These are phyloP conservation scores for Pyronema omphalodes DNA, from an alignment of 495 filamentous ascomycete species.

Conservation along the genomic window DNA sequence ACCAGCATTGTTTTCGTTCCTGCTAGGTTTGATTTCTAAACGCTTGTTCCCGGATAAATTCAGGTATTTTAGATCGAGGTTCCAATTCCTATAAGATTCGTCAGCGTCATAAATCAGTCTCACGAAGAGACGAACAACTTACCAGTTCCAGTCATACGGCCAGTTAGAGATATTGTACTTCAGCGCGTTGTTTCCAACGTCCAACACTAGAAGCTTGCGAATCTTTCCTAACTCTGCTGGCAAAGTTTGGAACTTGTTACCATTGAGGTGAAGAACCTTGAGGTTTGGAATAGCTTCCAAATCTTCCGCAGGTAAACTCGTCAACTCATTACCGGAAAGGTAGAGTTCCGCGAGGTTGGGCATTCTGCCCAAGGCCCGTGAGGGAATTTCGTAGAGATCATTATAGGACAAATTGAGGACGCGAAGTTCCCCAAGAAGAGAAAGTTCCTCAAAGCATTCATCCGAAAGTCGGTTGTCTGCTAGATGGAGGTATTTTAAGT, in stretches of 20 bases:
- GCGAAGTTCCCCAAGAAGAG: constrained; percentile 62
- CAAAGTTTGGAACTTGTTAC: constrained; percentile 90
- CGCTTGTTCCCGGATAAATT: constrained; percentile 96
- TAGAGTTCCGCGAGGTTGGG: constrained; percentile 77
- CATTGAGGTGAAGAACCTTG: constrained; percentile 85
- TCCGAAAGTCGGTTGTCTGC: constrained; percentile 89
- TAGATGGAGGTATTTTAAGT: constrained; percentile 63
- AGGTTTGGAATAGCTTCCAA: constrained; percentile 71
- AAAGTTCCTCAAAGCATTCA: constrained; percentile 82
- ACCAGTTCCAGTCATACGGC: constrained; percentile 99
- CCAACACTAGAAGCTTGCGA: constrained; percentile 70
- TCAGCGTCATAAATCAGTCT: neutral
- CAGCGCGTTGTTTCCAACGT: constrained; percentile 88
- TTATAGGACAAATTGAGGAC: constrained; percentile 93
- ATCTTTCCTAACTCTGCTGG: constrained; percentile 92
- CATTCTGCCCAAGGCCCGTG: constrained; percentile 73
- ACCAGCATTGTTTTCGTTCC: constrained; percentile 28
- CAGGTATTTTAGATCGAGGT: constrained; percentile 80
- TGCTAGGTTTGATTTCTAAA: constrained; percentile 84
- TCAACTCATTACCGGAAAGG: constrained; percentile 86
- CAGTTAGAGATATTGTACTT: constrained; percentile 99
- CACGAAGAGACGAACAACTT: neutral
- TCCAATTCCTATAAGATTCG: constrained; percentile 46
- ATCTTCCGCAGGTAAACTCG: constrained; percentile 80
- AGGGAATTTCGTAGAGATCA: constrained; percentile 75